A percentile compares a stretch with the other conserved stretches of the same genome.
These are phyloP conservation scores for Austroboletus niveus DNA, from an alignment of 1,284 basidiomycete species.

Conservation along the genomic window DNA sequence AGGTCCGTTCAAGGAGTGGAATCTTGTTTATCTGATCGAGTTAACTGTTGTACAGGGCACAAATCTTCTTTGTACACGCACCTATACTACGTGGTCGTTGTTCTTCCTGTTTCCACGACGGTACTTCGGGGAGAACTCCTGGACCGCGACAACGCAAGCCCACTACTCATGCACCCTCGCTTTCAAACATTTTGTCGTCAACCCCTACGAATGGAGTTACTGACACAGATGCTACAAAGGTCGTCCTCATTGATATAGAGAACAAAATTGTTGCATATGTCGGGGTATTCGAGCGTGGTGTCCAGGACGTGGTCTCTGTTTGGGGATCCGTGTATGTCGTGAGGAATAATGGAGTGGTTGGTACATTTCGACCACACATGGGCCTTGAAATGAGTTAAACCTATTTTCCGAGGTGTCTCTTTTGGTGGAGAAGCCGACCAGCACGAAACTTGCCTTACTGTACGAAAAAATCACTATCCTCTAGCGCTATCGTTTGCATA, in stretches of 20 bases:
- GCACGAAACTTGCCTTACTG: constrained; percentile 77
- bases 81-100: constrained; percentile 82
- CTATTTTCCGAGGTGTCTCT: constrained; percentile 52
- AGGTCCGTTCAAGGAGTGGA: constrained; percentile 44
- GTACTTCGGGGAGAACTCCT: constrained; percentile 40
- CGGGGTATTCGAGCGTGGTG: constrained; percentile 75
- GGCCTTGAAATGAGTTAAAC: not conserved
- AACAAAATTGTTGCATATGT: constrained; percentile 90
- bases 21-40: no score
- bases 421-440: constrained; percentile 77
- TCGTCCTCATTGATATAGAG: constrained; percentile 90
- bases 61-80: constrained; percentile 74
- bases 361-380: constrained; percentile 9
- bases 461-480: constrained; percentile 73
- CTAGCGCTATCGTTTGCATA: constrained; percentile 79
- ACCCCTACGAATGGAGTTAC: constrained; percentile 48
- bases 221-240: constrained; percentile 73
- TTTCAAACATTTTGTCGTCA: constrained; percentile 57
- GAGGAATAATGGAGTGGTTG: constrained; percentile 72
- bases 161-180: constrained; percentile 47
- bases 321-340: constrained; percentile 80
- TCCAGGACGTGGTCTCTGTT: constrained; percentile 75
- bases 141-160: constrained; percentile 20
- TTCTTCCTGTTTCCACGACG: constrained; percentile 58
- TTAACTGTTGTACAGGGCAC: constrained; percentile 50